Evolutionary conservation across 805 yeast genomes (phyloP), one percentile per base, ranked within the genome.

Genomic region (Starmerella vaccinii): DNA sequence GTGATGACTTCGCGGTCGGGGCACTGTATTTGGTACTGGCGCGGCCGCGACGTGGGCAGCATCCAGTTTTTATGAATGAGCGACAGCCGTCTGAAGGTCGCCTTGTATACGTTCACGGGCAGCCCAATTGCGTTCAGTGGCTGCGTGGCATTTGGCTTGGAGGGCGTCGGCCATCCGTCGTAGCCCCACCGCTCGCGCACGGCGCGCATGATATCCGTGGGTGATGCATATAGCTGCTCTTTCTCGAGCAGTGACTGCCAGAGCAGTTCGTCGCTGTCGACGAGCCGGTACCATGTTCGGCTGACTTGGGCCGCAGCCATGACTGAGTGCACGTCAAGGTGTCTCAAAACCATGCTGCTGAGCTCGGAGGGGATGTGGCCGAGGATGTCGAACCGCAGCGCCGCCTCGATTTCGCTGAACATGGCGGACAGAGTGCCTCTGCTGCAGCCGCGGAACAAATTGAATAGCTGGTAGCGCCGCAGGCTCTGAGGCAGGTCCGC

Each of bases 11-110:
- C 81, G 13, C 53, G 47, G 41, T 55, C 54, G 2, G 61, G 61
- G 43, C 61, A 54, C 30, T 49, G 53, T 35, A 60, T 59, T 24
- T 77, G 71, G 49, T 86, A 86, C 60, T 81, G 87, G 5, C 85
- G 86, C 1, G 97, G 97, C 46, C 68, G 71, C 61, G 76, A 83
- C 19, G 66, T 67, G 1, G 89, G 83, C 59, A 81, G 74, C 76
- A 79, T 82, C 97, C 98, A 92, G 63, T 92, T 78, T 49, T 71
- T 69, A 38, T 78, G 71, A 34, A 84, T 77, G 9, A 76, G 64
- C 24, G 68, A 63, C 40, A 84, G 72, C 58, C 83, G 76, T 50
- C 81, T 76, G 67, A 81, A 84, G 53, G 80, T 70, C 33, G 75
- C 69, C 65, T 76, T 79, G 59, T 74, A 77, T 27, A 65, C 56